A percentile compares a stretch with the other conserved stretches of the same genome.
phyloP scores from a whole-genome alignment of 2,329 filamentous ascomycete species.

The Sarocladium strictum region DNA sequence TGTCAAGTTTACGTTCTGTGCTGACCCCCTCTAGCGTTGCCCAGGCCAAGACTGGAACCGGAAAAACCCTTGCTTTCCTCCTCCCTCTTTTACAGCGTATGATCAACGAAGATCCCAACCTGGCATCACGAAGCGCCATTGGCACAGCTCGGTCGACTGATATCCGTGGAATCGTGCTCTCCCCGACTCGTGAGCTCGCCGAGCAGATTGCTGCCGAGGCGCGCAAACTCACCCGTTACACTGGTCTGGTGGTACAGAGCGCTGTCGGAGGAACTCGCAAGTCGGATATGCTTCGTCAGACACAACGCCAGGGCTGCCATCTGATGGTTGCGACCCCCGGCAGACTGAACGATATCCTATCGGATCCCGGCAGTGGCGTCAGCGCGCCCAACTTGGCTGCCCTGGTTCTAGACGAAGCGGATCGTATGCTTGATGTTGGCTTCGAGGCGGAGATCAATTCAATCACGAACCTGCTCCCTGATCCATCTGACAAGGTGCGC shows the following conservation, averaged over 20 bases:
- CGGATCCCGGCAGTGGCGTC: slow-evolving; percentile 57
- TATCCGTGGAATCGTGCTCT: slow-evolving; percentile 66
- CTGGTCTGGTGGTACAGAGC: slow-evolving; percentile 60
- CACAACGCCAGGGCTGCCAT: slow-evolving; percentile 74
- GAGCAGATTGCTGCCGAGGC: slow-evolving; percentile 80
- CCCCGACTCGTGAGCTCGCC: slow-evolving; percentile 75
- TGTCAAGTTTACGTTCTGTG: not conserved
- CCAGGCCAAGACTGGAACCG: slow-evolving; percentile 94
- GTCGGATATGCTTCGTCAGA: slow-evolving; percentile 56
- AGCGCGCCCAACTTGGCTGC: slow-evolving; percentile 78
- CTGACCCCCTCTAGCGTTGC: slow-evolving; percentile 54
- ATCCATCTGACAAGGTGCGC: slow-evolving; percentile 55
- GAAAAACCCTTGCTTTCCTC: slow-evolving; percentile 92
- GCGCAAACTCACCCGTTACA: slow-evolving; percentile 55
- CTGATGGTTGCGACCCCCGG: slow-evolving; percentile 88
- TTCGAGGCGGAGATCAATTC: slow-evolving; percentile 61
- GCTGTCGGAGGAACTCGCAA: slow-evolving; percentile 95
- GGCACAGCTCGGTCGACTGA: slow-evolving; percentile 42
- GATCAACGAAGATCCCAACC: slow-evolving; percentile 53
- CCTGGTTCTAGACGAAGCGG: slow-evolving; percentile 92
- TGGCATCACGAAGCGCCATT: slow-evolving; percentile 41
- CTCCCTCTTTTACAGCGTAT: slow-evolving; percentile 80
- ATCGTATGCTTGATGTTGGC: slow-evolving; percentile 96
- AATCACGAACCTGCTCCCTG: slow-evolving; percentile 59
- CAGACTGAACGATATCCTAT: slow-evolving; percentile 74